phyloP scores from a whole-genome alignment of 2,329 filamentous ascomycete genomes.

The Beauveria sp. region DNA sequence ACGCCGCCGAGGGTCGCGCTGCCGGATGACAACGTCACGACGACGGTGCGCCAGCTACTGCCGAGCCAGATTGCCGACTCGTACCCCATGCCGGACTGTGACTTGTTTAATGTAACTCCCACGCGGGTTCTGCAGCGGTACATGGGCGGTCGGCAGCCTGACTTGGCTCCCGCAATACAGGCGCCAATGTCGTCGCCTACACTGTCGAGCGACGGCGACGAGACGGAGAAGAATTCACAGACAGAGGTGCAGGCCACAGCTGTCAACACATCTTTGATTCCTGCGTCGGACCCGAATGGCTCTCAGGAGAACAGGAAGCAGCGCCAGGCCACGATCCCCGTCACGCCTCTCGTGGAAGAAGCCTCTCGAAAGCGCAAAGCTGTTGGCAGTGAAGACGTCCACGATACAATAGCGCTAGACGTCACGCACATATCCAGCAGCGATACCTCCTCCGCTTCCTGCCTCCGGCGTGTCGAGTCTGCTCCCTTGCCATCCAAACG shows the following conservation, averaged over 20 bases:
- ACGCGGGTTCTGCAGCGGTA: constrained; percentile 43
- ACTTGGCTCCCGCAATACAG: constrained; percentile 18
- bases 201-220: background rate
- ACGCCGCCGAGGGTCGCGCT: background rate
- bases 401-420: constrained; percentile 16
- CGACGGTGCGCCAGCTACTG: constrained; percentile 32
- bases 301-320: background rate
- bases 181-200: constrained; percentile 14
- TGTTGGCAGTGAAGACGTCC: constrained; percentile 1
- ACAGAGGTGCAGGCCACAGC: background rate
- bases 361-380: constrained; percentile 1
- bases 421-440: constrained; percentile 25
- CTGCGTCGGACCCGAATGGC: background rate
- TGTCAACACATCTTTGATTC: background rate
- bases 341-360: background rate
- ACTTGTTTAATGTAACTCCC: constrained; percentile 32
- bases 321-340: background rate
- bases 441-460: constrained; percentile 12
- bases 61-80: constrained; percentile 50
- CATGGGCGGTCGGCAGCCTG: constrained; percentile 28
- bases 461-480: constrained; percentile 21
- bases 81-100: constrained; percentile 31
- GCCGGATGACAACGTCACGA: background rate
- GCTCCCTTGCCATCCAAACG: constrained; percentile 24
- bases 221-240: background rate